Base-by-base conservation (phyloP, 1,284 basidiomycete species). In the Pulveroboletus sp. region DNA sequence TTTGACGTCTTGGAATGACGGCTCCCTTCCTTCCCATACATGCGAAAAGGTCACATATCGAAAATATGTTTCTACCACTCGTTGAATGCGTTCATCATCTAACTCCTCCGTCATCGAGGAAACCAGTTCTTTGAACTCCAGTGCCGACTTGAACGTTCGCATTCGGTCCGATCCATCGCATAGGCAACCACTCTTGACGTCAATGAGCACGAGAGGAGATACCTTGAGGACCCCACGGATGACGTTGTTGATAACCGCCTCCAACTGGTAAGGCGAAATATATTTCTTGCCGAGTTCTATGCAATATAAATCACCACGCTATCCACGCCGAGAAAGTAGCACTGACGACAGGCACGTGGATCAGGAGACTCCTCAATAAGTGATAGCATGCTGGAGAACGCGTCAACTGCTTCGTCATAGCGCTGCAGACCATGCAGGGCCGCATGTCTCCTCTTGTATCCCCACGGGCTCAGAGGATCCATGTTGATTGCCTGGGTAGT, bases 11-110 rank as follows among this genome's bases (percentile, higher is more conserved):
- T 64, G 62, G 26, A 64, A 61, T 1, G 51, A 50, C 2, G 64
- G 59, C 40, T 64, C 62, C 20, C 54, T 43, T 33, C 51, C 42
- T 29, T 62, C 58, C 62, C 62, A 66, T 7, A 15, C 20, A n/a
- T 43, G 40, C 11, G 40, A 43, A 43, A 43, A 43, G n/a, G 4
- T 43, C n/a, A 43, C 40, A 12, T 43, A 43, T 43, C 24, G 40
- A 17, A 43, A 43, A 25, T 43, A 43, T 25, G 17, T 12, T 3
- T 22, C n/a, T 8, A 43, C 40, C 10, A 43, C 40, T 10, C 18
- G 40, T 25, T 17, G 24, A 14, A 42, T 24, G 40, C 15, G 8
- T 12, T 42, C 11, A 15, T 42, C 40, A 24, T 42, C 40, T 22
- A 42, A 10, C 11, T 24, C 40, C 14, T 22, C 38, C 12, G 38